Evolutionary conservation across 345 rosid species (phyloP), one percentile per base, ranked within the genome.

Genomic region (Stellera chamaejasme): DNA sequence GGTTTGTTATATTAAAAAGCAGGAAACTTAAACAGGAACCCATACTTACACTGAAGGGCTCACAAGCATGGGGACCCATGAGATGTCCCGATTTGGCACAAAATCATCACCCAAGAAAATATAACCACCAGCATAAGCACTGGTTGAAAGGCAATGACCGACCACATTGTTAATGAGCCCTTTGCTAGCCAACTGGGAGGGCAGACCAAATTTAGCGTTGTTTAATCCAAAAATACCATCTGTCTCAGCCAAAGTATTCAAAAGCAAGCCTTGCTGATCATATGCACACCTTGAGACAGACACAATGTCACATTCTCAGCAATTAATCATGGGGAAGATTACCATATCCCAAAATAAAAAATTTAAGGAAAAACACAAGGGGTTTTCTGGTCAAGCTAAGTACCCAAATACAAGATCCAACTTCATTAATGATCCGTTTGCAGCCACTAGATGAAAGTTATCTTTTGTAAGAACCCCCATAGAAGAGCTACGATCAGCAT

Each of bases 401-500:
- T 88, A 92, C 98, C 95, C 96, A 44, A 92, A 92, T 64, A 79
- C 82, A 45, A 80, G 61, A 59, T 86, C 80, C 39, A 60, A 58
- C 59, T 81, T 72, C 43, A 78, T 73, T 59, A 77, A 39, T 27
- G 92, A 81, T 36, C 96, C 98, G 61, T 92, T 88, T 60, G 78
- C 61, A 51, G 71, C 65, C 69, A 57, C 68, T 48, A 92, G 66
- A 66, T 79, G 84, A 79, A 85, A 80, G 66, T 78, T 77, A 62
- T 92, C 98, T 76, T 69, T 76, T 46, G 90, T 87, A 66, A 92
- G 95, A 67, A 88, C 92, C 23, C 98, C 96, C 69, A 88, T 52
- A 25, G 98, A 88, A 50, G 92, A 84, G 75, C 98, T 92, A 63
- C 54, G 84, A 82, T 92, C 98, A 23, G 96, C 98, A 66, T 92